Base-by-base conservation (phyloP, 495 filamentous ascomycete genomes). In the Aspergillus coremiiformis region DNA sequence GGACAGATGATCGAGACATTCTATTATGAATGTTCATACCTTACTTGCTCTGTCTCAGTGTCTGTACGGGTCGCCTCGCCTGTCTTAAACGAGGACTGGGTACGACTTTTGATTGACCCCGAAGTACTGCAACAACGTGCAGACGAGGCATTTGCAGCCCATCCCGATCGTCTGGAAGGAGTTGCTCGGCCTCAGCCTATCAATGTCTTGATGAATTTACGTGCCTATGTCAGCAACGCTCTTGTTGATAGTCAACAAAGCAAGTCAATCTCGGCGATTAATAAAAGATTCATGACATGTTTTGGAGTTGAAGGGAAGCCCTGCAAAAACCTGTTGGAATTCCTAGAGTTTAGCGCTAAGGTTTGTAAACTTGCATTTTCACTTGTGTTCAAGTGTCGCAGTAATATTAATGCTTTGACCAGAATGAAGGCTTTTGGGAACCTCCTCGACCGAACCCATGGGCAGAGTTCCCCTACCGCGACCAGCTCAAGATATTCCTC, bases 251-350 rank as follows among this genome's bases (percentile, higher is more conserved):
- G 59, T 7, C 57, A 65, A 46, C 57, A 64, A 26, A 70, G 72
- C 30, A 82, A 80, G 61, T 57, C 66, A 19, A 87, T 92, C 49
- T 77, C 81, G 4, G 74, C 76, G 12, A 67, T 78, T 7, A 91
- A 91, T 66, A 90, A 88, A 64, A 78, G 77, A 14, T 94, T 89
- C 58, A 70, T 79, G 46, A 71, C 83, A 12, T 78, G 82, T 35
- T 86, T 91, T 62, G 86, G 87, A 12, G 50, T 71, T 10, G 66
- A 72, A 23, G 72, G 72, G 21, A 67, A 66, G 21, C 74, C 80
- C 15, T 87, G 86, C 61, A 70, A 79, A 50, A 68, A 77, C 27
- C 58, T 91, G 29, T 72, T 91, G 30, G 72, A 74, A 44, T 82
- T 78, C 32, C 64, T 90, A 3, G 84, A 79, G 4, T 92, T 90